Evolutionary conservation across 257 asterid species (phyloP).

Genomic region (Datura wrightii): DNA sequence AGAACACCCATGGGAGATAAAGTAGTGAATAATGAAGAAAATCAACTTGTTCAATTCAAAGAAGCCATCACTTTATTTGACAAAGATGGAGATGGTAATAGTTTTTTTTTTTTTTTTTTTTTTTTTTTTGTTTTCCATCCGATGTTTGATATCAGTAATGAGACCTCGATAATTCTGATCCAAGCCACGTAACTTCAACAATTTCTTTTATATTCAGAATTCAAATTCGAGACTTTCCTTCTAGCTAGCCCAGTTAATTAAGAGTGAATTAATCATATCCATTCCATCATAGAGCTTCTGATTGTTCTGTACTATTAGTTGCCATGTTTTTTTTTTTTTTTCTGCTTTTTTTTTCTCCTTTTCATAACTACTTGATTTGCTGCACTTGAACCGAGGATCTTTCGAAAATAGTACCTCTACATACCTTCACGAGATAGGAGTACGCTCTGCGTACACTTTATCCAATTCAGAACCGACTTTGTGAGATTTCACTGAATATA

Average conservation of each 20-base stretch:
- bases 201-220: neutral
- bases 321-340: neutral
- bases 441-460: no score
- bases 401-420: no score
- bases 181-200: no score
- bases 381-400: no score
- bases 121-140: neutral
- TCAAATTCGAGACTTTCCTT: neutral
- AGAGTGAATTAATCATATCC: neutral
- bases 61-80: slow-evolving; percentile 58
- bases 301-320: no score
- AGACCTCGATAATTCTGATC: no score
- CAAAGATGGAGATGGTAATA: slow-evolving; percentile 54
- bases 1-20: slow-evolving; percentile 38
- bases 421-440: no score
- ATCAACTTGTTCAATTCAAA: slow-evolving; percentile 50
- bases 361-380: no score
- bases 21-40: slow-evolving; percentile 46
- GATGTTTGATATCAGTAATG: neutral
- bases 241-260: no score
- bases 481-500: no score
- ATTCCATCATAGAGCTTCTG: neutral
- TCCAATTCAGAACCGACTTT: no score
- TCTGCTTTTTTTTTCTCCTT: neutral
- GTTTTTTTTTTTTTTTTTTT: neutral